These are phyloP conservation scores for Coniochaeta sp. DNA, from an alignment of 2,329 filamentous ascomycete species.

Conservation along the genomic window DNA sequence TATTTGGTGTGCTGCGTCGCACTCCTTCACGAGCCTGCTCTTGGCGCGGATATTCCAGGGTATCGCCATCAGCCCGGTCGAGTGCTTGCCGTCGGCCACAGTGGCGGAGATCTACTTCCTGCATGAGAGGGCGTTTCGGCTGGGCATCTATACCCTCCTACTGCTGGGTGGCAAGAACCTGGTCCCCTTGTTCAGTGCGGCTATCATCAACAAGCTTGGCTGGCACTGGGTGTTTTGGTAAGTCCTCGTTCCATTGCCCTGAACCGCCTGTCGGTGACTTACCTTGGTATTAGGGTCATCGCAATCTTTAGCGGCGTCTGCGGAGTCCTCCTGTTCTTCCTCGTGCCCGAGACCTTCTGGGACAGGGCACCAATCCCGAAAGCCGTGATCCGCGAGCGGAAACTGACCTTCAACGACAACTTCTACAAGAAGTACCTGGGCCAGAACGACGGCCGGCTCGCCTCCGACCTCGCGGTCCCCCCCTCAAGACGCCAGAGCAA, in stretches of 20 bases:
- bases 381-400: slow-evolving; percentile 17
- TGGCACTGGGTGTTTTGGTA: slow-evolving; percentile 94
- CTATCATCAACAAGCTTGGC: slow-evolving; percentile 65
- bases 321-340: slow-evolving; percentile 38
- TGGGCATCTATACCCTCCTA: slow-evolving; percentile 88
- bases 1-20: slow-evolving; percentile 82
- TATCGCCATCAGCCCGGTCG: slow-evolving; percentile 79
- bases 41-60: slow-evolving; percentile 82
- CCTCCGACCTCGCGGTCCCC: background rate
- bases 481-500: background rate
- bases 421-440: background rate
- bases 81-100: slow-evolving; percentile 86
- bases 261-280: background rate
- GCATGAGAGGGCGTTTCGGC: slow-evolving; percentile 85
- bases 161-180: slow-evolving; percentile 89
- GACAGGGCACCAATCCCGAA: slow-evolving; percentile 27
- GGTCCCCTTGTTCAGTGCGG: slow-evolving; percentile 79
- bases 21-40: slow-evolving; percentile 71
- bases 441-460: background rate
- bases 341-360: background rate
- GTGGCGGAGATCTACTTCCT: slow-evolving; percentile 96
- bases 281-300: slow-evolving; percentile 53
- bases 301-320: slow-evolving; percentile 71
- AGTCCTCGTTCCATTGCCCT: slow-evolving; percentile 18
- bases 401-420: slow-evolving; percentile 22